phyloP scores from a whole-genome alignment of 2,329 filamentous ascomycete genomes.

The Alternaria infectoria region DNA sequence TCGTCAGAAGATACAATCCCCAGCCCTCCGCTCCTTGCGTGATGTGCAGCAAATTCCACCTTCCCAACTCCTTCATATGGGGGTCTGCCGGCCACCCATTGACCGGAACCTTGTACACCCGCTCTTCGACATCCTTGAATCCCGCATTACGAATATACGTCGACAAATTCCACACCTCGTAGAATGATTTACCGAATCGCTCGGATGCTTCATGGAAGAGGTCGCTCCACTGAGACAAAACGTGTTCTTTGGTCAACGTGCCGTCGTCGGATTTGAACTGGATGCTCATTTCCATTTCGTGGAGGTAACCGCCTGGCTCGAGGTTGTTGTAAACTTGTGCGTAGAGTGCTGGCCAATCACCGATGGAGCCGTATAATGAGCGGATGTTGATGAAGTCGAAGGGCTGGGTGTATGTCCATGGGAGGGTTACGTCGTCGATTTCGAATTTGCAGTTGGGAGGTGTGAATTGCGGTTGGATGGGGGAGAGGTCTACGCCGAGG shows the following conservation, averaged over 20 bases:
- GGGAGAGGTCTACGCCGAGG: conserved; percentile 54
- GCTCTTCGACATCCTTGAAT: conserved; percentile 35
- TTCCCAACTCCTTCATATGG: conserved; percentile 42
- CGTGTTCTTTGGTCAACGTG: conserved; percentile 40
- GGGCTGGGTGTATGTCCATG: conserved; percentile 45
- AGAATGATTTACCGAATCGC: conserved; percentile 33
- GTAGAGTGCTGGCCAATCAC: conserved; percentile 52
- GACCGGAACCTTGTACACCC: conserved; percentile 38
- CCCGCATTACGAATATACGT: conserved; percentile 33
- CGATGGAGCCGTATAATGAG: conserved; percentile 51
- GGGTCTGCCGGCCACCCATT: conserved; percentile 37
- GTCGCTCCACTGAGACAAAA: conserved; percentile 31
- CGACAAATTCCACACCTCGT: conserved; percentile 35
- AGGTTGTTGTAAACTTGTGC: conserved; percentile 32
- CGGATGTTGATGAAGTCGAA: conserved; percentile 55
- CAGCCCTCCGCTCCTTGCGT: conserved; percentile 37
- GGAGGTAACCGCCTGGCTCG: conserved; percentile 49
- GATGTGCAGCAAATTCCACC: conserved; percentile 41
- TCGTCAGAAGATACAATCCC: conserved; percentile 36
- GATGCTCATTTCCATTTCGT: conserved; percentile 51
- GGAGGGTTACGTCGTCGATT: conserved; percentile 51
- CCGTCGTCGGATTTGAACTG: conserved; percentile 50
- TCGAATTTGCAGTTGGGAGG: conserved; percentile 55
- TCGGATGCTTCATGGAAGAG: conserved; percentile 33
- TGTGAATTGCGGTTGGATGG: conserved; percentile 55